Conservation (phyloP, 2,329 filamentous ascomycete genomes). For the Penicillium frequentans region DNA sequence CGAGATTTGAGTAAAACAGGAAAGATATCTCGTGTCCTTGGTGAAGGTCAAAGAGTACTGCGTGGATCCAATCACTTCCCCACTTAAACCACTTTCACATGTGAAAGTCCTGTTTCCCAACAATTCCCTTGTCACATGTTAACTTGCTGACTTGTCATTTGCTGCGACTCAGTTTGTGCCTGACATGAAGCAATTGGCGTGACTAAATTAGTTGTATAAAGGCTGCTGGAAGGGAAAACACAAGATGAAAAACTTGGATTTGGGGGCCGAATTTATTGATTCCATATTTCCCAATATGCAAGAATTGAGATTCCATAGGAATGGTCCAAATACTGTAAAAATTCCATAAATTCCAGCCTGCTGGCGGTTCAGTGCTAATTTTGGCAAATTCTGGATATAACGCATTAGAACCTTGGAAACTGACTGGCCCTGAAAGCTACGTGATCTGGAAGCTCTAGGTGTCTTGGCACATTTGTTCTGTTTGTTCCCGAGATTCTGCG, state of each 20-base stretch:
- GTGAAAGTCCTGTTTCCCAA: slow-evolving; percentile 3
- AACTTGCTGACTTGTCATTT: neutral
- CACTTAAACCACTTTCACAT: slow-evolving; percentile 1
- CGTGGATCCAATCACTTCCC: neutral
- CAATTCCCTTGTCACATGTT: neutral
- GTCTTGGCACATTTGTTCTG: slow-evolving; percentile 21
- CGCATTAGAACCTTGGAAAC: neutral
- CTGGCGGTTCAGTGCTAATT: too few relatives aligned
- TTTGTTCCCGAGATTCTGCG: slow-evolving; percentile 10
- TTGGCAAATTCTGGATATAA: too few relatives aligned
- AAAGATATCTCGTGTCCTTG: neutral
- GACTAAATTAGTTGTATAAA: neutral
- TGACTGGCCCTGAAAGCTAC: neutral
- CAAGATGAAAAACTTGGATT: too few relatives aligned
- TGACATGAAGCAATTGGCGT: neutral
- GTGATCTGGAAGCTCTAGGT: neutral
- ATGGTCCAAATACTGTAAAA: too few relatives aligned
- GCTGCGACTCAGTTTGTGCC: neutral
- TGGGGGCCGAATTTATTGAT: too few relatives aligned
- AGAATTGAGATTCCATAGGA: too few relatives aligned
- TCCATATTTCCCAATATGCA: too few relatives aligned
- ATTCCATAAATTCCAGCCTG: too few relatives aligned
- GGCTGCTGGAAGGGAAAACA: too few relatives aligned
- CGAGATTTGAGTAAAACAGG: neutral
- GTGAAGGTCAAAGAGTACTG: too few relatives aligned